Conservation (phyloP, 2,329 filamentous ascomycete species). For the Fusarium euwallaceae region DNA sequence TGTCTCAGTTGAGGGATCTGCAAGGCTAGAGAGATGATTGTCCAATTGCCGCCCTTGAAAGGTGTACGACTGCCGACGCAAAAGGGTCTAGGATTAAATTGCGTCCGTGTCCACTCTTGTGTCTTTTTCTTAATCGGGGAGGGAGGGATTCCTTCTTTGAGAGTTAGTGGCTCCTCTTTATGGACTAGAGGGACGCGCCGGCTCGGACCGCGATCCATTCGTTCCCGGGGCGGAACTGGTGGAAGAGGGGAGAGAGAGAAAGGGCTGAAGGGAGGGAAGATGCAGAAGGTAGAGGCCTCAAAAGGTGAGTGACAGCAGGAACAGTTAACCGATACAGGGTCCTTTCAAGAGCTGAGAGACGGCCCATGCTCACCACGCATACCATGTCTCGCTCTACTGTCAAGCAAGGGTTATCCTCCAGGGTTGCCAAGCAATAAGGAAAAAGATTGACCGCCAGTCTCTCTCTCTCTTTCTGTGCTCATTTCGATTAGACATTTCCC, state of each 20-base stretch:
- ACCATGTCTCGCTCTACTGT: background rate
- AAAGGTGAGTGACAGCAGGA: background rate
- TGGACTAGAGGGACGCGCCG: background rate
- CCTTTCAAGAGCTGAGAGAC: background rate
- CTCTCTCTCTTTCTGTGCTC: background rate
- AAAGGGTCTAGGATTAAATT: slow-evolving; percentile 1
- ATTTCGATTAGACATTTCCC: slow-evolving; percentile 3
- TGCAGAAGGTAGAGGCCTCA: background rate
- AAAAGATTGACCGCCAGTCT: slow-evolving; percentile 1
- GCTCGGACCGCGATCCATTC: slow-evolving; percentile 13
- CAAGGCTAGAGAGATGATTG: slow-evolving; percentile 19
- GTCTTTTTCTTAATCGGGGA: background rate
- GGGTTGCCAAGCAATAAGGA: background rate
- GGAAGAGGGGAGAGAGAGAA: background rate
- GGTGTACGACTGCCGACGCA: background rate
- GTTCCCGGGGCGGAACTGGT: background rate
- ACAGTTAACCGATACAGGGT: background rate
- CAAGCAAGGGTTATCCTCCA: background rate
- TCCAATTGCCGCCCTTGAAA: background rate
- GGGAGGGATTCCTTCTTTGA: background rate
- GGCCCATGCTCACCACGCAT: background rate
- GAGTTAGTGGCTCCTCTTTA: background rate
- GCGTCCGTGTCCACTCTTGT: background rate
- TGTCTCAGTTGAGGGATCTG: slow-evolving; percentile 39
- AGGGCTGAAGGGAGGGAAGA: background rate